Conservation (phyloP, 2,329 filamentous ascomycete species). For the Beauveria asiatica region DNA sequence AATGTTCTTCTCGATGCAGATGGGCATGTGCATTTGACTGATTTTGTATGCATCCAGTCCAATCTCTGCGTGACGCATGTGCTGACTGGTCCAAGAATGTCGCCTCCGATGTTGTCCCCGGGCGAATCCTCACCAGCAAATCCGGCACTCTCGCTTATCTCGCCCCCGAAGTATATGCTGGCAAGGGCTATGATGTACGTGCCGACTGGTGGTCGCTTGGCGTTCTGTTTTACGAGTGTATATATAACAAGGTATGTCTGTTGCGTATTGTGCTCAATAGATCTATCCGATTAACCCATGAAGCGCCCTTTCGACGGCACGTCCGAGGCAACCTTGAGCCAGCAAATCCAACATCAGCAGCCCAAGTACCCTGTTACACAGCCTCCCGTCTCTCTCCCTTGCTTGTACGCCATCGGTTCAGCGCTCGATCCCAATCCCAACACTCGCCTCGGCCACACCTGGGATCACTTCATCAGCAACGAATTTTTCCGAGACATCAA, state of each 20-base stretch:
- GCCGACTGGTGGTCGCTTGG: constrained; percentile 99
- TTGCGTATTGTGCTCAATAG: not conserved
- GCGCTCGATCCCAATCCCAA: constrained; percentile 73
- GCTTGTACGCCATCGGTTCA: constrained; percentile 79
- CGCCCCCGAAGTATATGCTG: constrained; percentile 88
- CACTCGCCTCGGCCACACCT: constrained; percentile 77
- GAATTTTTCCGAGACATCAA: constrained; percentile 84
- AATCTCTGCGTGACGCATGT: not conserved
- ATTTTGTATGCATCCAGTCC: constrained; percentile 62
- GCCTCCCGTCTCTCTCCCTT: constrained; percentile 80
- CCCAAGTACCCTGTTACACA: constrained; percentile 80
- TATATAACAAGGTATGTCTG: constrained; percentile 81
- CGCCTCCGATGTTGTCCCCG: constrained; percentile 80
- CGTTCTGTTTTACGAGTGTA: constrained; percentile 98
- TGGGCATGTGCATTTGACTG: constrained; percentile 92
- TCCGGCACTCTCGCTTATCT: constrained; percentile 94
- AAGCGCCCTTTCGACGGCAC: constrained; percentile 90
- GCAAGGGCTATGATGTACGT: constrained; percentile 78
- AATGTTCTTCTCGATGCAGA: constrained; percentile 83
- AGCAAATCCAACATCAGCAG: constrained; percentile 72
- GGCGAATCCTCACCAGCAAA: constrained; percentile 83
- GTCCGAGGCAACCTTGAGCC: constrained; percentile 70
- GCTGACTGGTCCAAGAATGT: constrained; percentile 65
- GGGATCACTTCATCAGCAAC: constrained; percentile 77
- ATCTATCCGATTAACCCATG: constrained; percentile 15